Percentiles rank a stretch among this genome's conserved stretches.
phyloP scores from a whole-genome alignment of 805 yeast genomes.

The Candida succiphila region DNA sequence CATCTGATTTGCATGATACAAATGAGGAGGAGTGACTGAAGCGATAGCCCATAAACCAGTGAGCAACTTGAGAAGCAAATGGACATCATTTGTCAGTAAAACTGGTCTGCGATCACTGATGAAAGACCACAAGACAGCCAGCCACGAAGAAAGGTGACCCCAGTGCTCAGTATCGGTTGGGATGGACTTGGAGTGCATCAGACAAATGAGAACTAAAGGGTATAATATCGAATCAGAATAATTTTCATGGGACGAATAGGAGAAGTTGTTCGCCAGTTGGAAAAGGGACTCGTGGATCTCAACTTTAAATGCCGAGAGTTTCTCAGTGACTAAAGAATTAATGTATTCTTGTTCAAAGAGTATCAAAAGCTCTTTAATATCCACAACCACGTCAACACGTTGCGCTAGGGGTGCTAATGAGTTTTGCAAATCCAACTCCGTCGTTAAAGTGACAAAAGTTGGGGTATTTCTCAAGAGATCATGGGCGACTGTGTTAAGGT shows the following conservation, averaged over 20 bases:
- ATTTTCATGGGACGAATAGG: constrained; percentile 2
- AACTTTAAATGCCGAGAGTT: constrained; percentile 4
- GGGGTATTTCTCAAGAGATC: constrained; percentile 8
- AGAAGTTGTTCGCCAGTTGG: constrained; percentile 3
- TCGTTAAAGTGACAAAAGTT: constrained; percentile 9
- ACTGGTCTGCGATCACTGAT: too few species aligned
- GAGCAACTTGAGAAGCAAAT: too few species aligned
- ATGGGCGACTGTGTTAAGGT: constrained; percentile 15
- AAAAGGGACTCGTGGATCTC: constrained; percentile 9
- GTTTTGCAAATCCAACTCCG: constrained; percentile 11
- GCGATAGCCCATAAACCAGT: too few species aligned
- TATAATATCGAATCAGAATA: constrained; percentile 7
- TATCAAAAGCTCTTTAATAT: constrained; percentile 10
- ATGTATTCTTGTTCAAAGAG: constrained; percentile 14
- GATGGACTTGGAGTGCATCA: too few species aligned
- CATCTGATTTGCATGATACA: too few species aligned
- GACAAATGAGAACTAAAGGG: constrained; percentile 9
- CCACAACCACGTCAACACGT: constrained; percentile 13
- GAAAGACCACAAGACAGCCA: too few species aligned
- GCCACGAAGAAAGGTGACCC: too few species aligned
- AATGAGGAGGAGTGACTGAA: too few species aligned
- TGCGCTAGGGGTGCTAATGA: constrained; percentile 13
- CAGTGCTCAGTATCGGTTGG: too few species aligned
- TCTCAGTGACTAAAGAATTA: constrained; percentile 6
- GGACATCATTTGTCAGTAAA: too few species aligned